Evolutionary conservation across 2,329 filamentous ascomycete species (phyloP).

Genomic region (Exophiala viscosa): DNA sequence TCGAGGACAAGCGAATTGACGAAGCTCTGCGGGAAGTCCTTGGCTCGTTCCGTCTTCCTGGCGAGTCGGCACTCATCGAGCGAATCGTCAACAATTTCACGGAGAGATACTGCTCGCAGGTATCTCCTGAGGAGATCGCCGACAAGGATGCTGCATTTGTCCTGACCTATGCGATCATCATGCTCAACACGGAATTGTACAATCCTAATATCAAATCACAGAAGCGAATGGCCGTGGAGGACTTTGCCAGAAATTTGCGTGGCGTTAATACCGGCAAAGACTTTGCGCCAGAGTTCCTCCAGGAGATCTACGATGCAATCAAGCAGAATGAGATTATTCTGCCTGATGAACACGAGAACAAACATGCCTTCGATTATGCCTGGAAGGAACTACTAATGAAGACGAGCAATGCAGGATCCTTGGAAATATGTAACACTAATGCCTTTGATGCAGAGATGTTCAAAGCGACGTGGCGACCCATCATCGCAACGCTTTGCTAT

Average conservation of each 20-base stretch:
- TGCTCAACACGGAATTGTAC: constrained; percentile 95
- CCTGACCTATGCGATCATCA: constrained; percentile 91
- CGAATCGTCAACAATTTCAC: constrained; percentile 84
- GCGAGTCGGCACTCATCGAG: constrained; percentile 89
- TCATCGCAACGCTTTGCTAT: constrained; percentile 90
- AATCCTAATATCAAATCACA: constrained; percentile 76
- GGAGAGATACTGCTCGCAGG: constrained; percentile 73
- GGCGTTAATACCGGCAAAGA: constrained; percentile 83
- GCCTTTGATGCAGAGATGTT: constrained; percentile 98
- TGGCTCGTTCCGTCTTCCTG: constrained; percentile 87
- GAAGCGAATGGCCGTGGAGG: constrained; percentile 77
- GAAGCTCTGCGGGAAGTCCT: constrained; percentile 85
- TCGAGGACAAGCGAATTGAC: constrained; percentile 78
- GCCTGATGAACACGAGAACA: constrained; percentile 94
- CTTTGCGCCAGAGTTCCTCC: constrained; percentile 77
- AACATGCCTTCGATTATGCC: constrained; percentile 92
- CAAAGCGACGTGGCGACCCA: constrained; percentile 88
- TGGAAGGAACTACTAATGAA: constrained; percentile 94
- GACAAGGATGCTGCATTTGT: constrained; percentile 87
- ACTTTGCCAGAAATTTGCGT: constrained; percentile 84
- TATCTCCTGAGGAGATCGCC: constrained; percentile 68
- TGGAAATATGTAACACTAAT: constrained; percentile 82
- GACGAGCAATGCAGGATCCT: constrained; percentile 67
- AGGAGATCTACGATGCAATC: constrained; percentile 87
- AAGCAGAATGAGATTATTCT: constrained; percentile 91